Percentiles rank a stretch among this genome's conserved stretches.
These are phyloP conservation scores for Phytopythium aichiense DNA, from an alignment of 352 stramenopile genomes.

Conservation along the genomic window DNA sequence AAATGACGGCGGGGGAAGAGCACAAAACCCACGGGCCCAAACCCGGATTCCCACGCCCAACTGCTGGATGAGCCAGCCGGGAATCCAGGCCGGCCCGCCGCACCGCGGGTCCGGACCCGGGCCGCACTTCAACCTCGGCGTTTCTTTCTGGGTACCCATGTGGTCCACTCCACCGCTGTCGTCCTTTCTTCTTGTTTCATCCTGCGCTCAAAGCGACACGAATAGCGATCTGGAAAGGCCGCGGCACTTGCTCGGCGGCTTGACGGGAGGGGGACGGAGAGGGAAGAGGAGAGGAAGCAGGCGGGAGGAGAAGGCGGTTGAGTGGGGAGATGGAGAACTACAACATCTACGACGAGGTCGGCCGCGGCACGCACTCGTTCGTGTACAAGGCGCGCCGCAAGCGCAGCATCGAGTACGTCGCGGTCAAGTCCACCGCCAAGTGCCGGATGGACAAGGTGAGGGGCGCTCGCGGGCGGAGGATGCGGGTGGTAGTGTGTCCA, in stretches of 20 bases:
- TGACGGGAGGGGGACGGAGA: too few relatives aligned
- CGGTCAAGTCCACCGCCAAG: constrained; percentile 92
- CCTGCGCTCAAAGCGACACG: too few relatives aligned
- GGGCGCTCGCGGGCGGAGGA: constrained; percentile 8
- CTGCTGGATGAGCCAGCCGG: too few relatives aligned
- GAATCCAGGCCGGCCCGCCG: not conserved
- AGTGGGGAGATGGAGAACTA: constrained; percentile 88
- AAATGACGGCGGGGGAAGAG: too few relatives aligned
- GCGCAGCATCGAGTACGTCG: constrained; percentile 91
- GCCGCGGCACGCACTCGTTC: constrained; percentile 86
- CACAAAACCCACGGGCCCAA: not conserved
- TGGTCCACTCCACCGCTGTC: not conserved
- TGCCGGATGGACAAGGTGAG: constrained; percentile 88
- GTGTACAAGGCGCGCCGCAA: constrained; percentile 92
- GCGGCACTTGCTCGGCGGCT: too few relatives aligned
- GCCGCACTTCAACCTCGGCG: not conserved
- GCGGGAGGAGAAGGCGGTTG: not conserved
- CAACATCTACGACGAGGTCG: constrained; percentile 94
- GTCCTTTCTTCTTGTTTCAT: not conserved
- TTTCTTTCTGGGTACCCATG: not conserved
- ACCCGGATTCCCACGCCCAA: not conserved
- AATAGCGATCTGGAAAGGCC: too few relatives aligned
- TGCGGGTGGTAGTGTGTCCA: not conserved
- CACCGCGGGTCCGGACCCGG: not conserved
- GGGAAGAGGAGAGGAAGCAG: too few relatives aligned